phyloP scores from a whole-genome alignment of 2,329 filamentous ascomycete species.

The Clathrospora elynae region DNA sequence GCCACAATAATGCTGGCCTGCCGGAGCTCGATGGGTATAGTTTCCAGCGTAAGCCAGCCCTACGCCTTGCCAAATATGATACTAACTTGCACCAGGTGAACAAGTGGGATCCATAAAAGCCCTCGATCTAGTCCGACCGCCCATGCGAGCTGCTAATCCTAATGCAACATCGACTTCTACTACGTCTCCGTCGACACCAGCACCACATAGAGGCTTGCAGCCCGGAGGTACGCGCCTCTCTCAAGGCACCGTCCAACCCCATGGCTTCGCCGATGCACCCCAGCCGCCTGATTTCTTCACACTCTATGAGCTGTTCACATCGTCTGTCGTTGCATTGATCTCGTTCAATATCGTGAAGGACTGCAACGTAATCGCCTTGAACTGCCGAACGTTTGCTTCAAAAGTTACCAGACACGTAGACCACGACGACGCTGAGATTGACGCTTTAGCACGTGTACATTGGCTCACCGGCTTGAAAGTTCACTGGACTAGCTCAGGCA shows the following conservation, averaged over 20 bases:
- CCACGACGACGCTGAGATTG: constrained; percentile 10
- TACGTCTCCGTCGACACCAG: constrained; percentile 27
- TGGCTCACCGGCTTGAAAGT: constrained; percentile 41
- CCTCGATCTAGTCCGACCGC: constrained; percentile 40
- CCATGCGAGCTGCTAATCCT: constrained; percentile 30
- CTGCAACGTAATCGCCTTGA: constrained; percentile 41
- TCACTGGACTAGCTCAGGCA: constrained; percentile 44
- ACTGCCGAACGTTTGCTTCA: constrained; percentile 46
- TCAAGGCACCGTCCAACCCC: constrained; percentile 23
- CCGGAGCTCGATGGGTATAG: constrained; percentile 38
- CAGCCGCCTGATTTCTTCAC: constrained; percentile 39
- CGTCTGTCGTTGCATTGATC: constrained; percentile 45
- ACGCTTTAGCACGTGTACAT: constrained; percentile 10
- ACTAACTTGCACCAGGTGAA: constrained; percentile 39
- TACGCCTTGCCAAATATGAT: not conserved
- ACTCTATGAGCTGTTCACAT: constrained; percentile 48
- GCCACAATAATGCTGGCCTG: constrained; percentile 26
- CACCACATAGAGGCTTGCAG: constrained; percentile 28
- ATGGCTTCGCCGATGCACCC: constrained; percentile 18
- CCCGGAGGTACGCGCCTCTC: constrained; percentile 22
- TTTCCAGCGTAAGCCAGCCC: constrained; percentile 35
- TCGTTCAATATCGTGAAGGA: constrained; percentile 43
- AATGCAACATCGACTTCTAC: constrained; percentile 24
- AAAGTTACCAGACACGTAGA: constrained; percentile 20
- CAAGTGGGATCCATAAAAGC: constrained; percentile 42